Evolutionary conservation across 176 grass and related monocot genomes (phyloP), one percentile per base, ranked within the genome.

Genomic region (Rhipidocladum racemiflorum): DNA sequence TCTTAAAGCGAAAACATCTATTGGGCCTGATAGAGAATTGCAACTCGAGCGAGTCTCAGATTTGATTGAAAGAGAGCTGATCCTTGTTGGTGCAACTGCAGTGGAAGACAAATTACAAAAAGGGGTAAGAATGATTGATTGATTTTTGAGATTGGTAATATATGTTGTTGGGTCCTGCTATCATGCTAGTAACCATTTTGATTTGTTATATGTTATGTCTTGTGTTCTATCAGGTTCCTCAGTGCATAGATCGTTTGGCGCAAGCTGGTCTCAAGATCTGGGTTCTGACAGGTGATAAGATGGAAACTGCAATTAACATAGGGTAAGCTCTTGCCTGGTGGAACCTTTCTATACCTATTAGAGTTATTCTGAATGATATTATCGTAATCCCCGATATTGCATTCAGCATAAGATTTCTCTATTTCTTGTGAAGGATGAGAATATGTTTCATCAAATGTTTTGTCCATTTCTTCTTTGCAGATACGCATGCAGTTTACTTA

Each of bases 281-380:
- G 95, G 95, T 97, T 91, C 86, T 97, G 70, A 97, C 95, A 18
- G 96, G 96, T n/a, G 96, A 99, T 88, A 99, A 99, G 85, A 99
- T 99, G 91, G 96, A 99, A 91, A 95, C 96, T 77, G 93, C 96
- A 72, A 95, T 99, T 80, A 99, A 99, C 80, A 95, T 99, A 55
- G 96, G 96, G 93, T 99, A 99, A 75, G 80, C 12, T 61, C 29
- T 86, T 77, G 18, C 35, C 46, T 73, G 34, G 30, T 81, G 27
- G 28, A 70, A 83, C 55, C 49, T 77, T 75, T 84, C 39, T 25
- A 82, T 28, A 67, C 32, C 44, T 53, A 73, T 65, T 73, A 82
- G 10, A 63, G 20, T 80, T 77, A 9, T 74, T 63, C 34, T 71
- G 30, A 81, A 51, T 35, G 51, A 24, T 86, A 10, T 55, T 48